phyloP scores from a whole-genome alignment of 2,329 filamentous ascomycete genomes.

The Periconia sp. region DNA sequence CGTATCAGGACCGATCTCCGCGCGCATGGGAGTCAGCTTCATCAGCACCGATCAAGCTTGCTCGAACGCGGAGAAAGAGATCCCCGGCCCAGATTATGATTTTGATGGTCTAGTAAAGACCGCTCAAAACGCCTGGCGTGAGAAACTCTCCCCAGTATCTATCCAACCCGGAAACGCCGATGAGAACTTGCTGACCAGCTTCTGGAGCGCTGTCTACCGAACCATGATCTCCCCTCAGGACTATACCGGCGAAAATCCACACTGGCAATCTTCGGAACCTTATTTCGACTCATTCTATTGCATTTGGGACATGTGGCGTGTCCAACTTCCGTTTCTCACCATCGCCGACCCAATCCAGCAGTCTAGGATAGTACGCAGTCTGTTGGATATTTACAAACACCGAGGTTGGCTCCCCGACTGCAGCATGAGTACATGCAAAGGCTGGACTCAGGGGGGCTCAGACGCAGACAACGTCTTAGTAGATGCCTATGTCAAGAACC shows the following conservation, averaged over 20 bases:
- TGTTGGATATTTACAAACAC: slow-evolving; percentile 72
- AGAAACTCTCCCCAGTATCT: slow-evolving; percentile 43
- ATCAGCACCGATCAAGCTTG: slow-evolving; percentile 69
- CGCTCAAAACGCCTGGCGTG: slow-evolving; percentile 45
- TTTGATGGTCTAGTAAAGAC: slow-evolving; percentile 57
- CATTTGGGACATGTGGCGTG: slow-evolving; percentile 51
- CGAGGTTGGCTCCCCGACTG: slow-evolving; percentile 76
- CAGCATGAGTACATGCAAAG: slow-evolving; percentile 74
- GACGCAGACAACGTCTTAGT: slow-evolving; percentile 73
- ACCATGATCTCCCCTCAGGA: slow-evolving; percentile 51
- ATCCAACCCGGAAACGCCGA: slow-evolving; percentile 41
- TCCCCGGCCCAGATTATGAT: slow-evolving; percentile 61
- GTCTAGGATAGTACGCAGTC: slow-evolving; percentile 66
- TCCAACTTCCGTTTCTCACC: slow-evolving; percentile 66
- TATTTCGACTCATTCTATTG: slow-evolving; percentile 64
- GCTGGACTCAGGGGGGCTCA: slow-evolving; percentile 74
- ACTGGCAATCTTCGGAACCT: slow-evolving; percentile 48
- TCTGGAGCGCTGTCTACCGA: slow-evolving; percentile 50
- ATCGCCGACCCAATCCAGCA: slow-evolving; percentile 67
- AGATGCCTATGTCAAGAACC: slow-evolving; percentile 70
- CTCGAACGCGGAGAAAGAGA: slow-evolving; percentile 66
- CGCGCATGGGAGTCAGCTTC: slow-evolving; percentile 70
- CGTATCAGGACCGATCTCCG: slow-evolving; percentile 59
- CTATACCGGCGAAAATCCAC: slow-evolving; percentile 51
- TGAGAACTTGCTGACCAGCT: slow-evolving; percentile 41